Conservation (phyloP, 2,329 filamentous ascomycete genomes). For the Ceratocystis destructans region DNA sequence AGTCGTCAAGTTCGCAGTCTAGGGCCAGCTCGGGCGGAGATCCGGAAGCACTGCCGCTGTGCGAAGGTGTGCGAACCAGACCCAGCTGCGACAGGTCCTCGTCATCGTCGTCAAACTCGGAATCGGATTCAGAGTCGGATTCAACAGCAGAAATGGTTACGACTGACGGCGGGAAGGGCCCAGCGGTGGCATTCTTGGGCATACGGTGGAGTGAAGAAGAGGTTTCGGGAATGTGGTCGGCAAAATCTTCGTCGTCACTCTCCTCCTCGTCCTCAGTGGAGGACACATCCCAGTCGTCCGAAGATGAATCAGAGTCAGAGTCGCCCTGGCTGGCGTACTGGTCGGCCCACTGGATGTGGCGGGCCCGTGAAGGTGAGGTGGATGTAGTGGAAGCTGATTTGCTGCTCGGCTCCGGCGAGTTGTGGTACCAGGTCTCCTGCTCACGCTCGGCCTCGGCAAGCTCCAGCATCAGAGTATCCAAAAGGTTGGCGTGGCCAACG, state of each 20-base stretch:
- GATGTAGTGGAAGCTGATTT: conserved; percentile 27
- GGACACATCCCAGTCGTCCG: conserved; percentile 21
- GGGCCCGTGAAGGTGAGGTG: conserved; percentile 42
- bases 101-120: conserved; percentile 41
- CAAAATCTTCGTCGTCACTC: conserved; percentile 3
- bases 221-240: conserved; percentile 6
- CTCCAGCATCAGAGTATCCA: conserved; percentile 84
- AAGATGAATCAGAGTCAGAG: conserved; percentile 8
- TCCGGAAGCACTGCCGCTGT: conserved; percentile 30
- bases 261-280: conserved; percentile 13
- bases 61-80: conserved; percentile 55
- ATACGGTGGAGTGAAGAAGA: neutral
- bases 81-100: conserved; percentile 53
- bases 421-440: conserved; percentile 87
- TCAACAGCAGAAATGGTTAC: conserved; percentile 1
- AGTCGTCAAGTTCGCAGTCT: conserved; percentile 56
- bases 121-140: conserved; percentile 26
- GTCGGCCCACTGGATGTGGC: conserved; percentile 69
- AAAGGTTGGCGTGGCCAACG: conserved; percentile 94
- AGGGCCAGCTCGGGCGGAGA: conserved; percentile 57
- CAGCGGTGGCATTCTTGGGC: neutral
- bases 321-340: conserved; percentile 31
- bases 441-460: conserved; percentile 89
- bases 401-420: conserved; percentile 67
- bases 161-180: neutral